Evolutionary conservation across 305 asterid genomes (phyloP), one percentile per base, ranked within the genome.

Genomic region (Plantago lanceolata): DNA sequence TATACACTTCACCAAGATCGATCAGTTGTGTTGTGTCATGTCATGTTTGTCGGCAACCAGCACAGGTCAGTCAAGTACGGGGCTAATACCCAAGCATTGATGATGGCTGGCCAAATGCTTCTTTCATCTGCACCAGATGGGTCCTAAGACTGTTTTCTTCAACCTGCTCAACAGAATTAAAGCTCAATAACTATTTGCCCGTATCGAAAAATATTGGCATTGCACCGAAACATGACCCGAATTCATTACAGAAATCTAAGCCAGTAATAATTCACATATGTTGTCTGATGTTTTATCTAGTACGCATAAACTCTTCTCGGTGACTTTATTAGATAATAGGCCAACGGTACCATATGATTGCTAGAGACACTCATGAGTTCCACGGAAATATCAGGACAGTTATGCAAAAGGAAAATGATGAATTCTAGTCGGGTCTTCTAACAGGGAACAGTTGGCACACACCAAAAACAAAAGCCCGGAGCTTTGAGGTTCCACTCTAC

Each of bases 81-180:
- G 62, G 62, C 67, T 63, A 77, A 37, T 70, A 68, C 65, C 73
- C 75, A 44, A n/a, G 57, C 45, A 56, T 63, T 18, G 74, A 48
- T 29, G 73, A 43, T 2, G 40, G 6, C 53, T 66, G 75, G 19
- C 56, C 74, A 24, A 72, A 69, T 52, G 43, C 67, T 68, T 68
- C 73, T 70, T 73, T 79, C 79, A 79, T 71, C 79, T 81, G 98
- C 76, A 85, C 26, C 48, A 87, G 71, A 73, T 84, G 84, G 35
- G 88, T 78, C 78, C 93, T 76, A 57, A 89, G 85, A 84, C 92
- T 87, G 78, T 73, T 67, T 74, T 89, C 98, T 74, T 85, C 84
- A 50, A 74, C 89, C 98, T 92, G 91, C 72, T 59, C 70, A 58
- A 52, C 49, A 48, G 56, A 35, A 67, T 52, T 72, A 56, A 47